Conservation (phyloP, 140 eudicot species). For the Flaveria floridana region DNA sequence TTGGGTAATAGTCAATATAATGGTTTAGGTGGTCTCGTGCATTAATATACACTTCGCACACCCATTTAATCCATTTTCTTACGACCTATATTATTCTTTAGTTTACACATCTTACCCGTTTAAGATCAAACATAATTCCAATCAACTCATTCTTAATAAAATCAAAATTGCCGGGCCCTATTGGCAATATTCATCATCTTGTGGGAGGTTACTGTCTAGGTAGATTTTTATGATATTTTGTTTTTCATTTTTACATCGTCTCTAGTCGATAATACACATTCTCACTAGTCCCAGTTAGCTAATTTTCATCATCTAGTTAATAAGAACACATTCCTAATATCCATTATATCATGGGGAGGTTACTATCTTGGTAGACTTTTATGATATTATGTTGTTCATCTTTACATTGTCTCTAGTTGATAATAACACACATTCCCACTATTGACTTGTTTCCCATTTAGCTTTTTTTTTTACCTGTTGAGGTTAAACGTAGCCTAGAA, state of each 20-base stretch:
- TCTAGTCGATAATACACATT: not conserved
- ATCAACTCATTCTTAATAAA: not conserved
- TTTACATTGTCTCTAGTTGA: not conserved
- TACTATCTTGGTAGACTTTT: conserved; percentile 7
- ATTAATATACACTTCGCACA: not conserved
- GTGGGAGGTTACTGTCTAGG: not conserved
- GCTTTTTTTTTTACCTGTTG: not conserved
- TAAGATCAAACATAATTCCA: not conserved
- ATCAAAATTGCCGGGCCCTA: not conserved
- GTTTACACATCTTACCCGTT: not conserved
- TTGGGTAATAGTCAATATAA: conserved; percentile 1
- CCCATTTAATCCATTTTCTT: not conserved
- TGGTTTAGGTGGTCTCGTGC: conserved; percentile 8
- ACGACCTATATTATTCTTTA: not conserved
- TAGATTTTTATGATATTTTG: conserved; percentile 13
- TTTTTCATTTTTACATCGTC: not conserved
- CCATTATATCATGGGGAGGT: not conserved
- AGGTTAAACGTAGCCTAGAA: not conserved
- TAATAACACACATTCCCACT: not conserved
- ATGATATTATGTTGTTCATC: not conserved
- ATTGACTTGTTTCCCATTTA: not conserved
- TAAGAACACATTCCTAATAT: too few relatives aligned
- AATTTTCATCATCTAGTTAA: not conserved
- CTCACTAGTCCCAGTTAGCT: not conserved
- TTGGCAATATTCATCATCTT: not conserved